A percentile compares a stretch with the other conserved stretches of the same genome.
Conservation (phyloP, 1,284 basidiomycete genomes). For the Cystobasidium slooffiae region DNA sequence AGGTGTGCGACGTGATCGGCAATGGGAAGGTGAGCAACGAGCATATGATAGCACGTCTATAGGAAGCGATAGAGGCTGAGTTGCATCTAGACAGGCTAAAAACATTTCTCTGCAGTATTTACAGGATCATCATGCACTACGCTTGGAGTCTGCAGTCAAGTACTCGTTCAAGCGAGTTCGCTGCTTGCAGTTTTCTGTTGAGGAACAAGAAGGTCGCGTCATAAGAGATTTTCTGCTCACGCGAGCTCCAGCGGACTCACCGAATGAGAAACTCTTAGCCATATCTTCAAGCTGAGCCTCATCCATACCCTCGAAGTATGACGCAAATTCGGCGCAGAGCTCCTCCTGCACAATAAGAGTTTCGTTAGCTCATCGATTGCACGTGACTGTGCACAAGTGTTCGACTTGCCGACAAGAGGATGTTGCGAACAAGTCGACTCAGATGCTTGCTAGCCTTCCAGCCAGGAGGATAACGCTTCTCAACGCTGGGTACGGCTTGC, state of each 20-base stretch:
- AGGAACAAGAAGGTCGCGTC: not conserved
- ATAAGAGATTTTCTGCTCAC: not conserved
- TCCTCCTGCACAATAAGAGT: conserved; percentile 11
- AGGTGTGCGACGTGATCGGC: too few species aligned
- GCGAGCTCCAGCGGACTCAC: not conserved
- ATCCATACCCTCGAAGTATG: conserved; percentile 18
- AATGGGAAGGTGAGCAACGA: too few species aligned
- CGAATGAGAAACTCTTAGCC: conserved; percentile 24
- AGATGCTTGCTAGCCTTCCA: conserved; percentile 21
- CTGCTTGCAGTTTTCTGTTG: conserved; percentile 12
- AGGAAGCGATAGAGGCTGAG: too few species aligned
- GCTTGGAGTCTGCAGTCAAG: not conserved
- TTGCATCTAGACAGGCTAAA: too few species aligned
- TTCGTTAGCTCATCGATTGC: not conserved
- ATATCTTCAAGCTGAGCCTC: conserved; percentile 14
- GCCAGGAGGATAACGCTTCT: conserved; percentile 15
- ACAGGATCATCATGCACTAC: not conserved
- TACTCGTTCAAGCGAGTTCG: conserved; percentile 2
- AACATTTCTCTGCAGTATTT: too few species aligned
- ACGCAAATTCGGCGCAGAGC: conserved; percentile 6
- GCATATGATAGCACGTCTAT: too few species aligned
- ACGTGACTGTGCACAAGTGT: not conserved
- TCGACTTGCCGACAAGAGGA: conserved; percentile 5
- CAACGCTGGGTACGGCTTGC: conserved; percentile 15
- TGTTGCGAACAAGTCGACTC: conserved; percentile 24